Evolutionary conservation across 2,329 filamentous ascomycete species (phyloP).

Genomic region (Dichotomopilus funicola): DNA sequence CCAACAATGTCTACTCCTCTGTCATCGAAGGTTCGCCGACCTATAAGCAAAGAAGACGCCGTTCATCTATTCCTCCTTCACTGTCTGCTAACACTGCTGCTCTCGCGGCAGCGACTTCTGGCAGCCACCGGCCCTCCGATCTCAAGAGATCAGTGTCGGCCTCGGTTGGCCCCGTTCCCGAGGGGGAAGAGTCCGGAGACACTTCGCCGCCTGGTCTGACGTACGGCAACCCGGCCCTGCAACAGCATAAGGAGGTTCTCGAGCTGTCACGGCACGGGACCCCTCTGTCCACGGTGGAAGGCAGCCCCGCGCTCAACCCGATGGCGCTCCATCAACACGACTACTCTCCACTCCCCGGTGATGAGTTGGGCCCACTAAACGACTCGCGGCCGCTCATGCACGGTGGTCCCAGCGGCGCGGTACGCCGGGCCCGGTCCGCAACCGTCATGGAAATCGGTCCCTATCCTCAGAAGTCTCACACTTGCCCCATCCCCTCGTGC

Average conservation of each 20-base stretch:
- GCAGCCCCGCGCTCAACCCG: constrained; percentile 67
- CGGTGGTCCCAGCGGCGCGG: constrained; percentile 61
- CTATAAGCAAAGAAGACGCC: constrained; percentile 92
- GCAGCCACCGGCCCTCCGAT: constrained; percentile 72
- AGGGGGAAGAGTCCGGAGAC: constrained; percentile 70
- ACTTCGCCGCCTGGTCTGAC: constrained; percentile 74
- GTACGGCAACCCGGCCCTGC: constrained; percentile 62
- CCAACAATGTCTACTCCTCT: constrained; percentile 83
- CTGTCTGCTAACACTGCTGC: constrained; percentile 63
- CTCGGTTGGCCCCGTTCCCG: constrained; percentile 74
- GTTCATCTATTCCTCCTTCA: constrained; percentile 83
- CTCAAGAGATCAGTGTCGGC: constrained; percentile 83
- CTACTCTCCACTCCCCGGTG: constrained; percentile 55
- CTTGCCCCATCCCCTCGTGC: constrained; percentile 97
- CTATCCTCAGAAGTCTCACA: constrained; percentile 96
- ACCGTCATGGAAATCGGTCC: constrained; percentile 95
- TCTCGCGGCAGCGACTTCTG: constrained; percentile 46
- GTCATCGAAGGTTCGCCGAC: constrained; percentile 97
- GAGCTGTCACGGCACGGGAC: constrained; percentile 86
- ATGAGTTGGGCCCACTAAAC: constrained; percentile 58
- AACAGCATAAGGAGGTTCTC: constrained; percentile 72
- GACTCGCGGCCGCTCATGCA: constrained; percentile 62
- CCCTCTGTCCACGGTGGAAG: constrained; percentile 78
- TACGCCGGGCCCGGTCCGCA: constrained; percentile 85
- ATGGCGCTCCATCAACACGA: constrained; percentile 66